Evolutionary conservation across 345 rosid genomes (phyloP).

Genomic region (Pugionium dolabratum): DNA sequence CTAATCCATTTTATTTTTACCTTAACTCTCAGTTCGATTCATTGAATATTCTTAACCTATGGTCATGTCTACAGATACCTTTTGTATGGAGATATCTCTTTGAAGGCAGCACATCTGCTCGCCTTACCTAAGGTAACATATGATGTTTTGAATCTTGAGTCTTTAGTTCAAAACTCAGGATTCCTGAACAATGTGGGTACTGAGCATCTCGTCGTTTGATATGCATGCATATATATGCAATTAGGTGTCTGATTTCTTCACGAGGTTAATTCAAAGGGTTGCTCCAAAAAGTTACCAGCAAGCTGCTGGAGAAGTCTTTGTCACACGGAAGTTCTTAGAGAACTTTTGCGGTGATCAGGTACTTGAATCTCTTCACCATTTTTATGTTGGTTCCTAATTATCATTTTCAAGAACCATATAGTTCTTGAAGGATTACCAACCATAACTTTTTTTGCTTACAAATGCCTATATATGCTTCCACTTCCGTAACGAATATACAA

Average conservation of each 20-base stretch:
- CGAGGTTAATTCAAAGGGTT: slow-evolving; percentile 89
- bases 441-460: neutral
- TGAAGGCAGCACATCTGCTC: slow-evolving; percentile 88
- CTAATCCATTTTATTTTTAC: neutral
- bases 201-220: neutral
- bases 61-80: slow-evolving; percentile 61
- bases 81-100: slow-evolving; percentile 82
- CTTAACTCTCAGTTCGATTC: neutral
- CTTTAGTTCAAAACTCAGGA: slow-evolving; percentile 2
- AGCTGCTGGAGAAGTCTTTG: slow-evolving; percentile 84
- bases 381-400: neutral
- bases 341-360: slow-evolving; percentile 99
- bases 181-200: slow-evolving; percentile 6
- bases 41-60: neutral
- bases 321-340: slow-evolving; percentile 82
- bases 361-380: slow-evolving; percentile 1
- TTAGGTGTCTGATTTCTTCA: slow-evolving; percentile 86
- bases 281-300: slow-evolving; percentile 95
- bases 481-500: no score
- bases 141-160: slow-evolving; percentile 1
- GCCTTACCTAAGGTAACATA: slow-evolving; percentile 71
- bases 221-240: slow-evolving; percentile 13
- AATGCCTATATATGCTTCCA: no score
- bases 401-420: neutral
- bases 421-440: neutral